Evolutionary conservation across 169 alveolate species (phyloP).

Genomic region (Perkinsus marinus): DNA sequence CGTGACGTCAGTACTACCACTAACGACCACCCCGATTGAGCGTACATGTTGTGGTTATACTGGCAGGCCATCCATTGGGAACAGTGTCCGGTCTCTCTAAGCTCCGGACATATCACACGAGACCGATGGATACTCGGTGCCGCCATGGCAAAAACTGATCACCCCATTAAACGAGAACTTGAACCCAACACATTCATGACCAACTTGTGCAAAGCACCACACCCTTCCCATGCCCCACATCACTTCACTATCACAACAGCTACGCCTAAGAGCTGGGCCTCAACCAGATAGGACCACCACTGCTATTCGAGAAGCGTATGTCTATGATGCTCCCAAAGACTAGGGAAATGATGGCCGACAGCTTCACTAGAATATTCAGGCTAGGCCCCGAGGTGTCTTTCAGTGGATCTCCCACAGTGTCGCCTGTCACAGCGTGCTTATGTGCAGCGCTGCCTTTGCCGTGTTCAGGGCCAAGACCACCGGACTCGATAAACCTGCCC

Average conservation of each 20-base stretch:
- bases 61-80: background rate
- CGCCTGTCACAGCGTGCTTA: constrained; percentile 56
- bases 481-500: constrained; percentile 48
- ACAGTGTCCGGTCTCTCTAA: background rate
- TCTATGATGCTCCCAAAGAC: constrained; percentile 49
- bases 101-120: background rate
- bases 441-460: constrained; percentile 33
- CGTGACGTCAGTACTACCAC: too few species aligned
- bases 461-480: constrained; percentile 36
- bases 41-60: background rate
- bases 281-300: constrained; percentile 31
- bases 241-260: background rate
- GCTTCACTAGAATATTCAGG: constrained; percentile 43
- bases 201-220: background rate
- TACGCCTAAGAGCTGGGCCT: background rate
- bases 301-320: constrained; percentile 9
- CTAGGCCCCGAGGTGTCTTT: constrained; percentile 74
- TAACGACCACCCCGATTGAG: too few species aligned
- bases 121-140: background rate
- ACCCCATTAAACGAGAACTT: background rate
- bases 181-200: background rate
- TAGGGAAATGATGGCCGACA: constrained; percentile 48
- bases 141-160: background rate
- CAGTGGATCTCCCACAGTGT: constrained; percentile 74
- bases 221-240: background rate